These are phyloP conservation scores for Kurtzmaniella natalensis DNA, from an alignment of 1,139 yeast species.

Conservation along the genomic window DNA sequence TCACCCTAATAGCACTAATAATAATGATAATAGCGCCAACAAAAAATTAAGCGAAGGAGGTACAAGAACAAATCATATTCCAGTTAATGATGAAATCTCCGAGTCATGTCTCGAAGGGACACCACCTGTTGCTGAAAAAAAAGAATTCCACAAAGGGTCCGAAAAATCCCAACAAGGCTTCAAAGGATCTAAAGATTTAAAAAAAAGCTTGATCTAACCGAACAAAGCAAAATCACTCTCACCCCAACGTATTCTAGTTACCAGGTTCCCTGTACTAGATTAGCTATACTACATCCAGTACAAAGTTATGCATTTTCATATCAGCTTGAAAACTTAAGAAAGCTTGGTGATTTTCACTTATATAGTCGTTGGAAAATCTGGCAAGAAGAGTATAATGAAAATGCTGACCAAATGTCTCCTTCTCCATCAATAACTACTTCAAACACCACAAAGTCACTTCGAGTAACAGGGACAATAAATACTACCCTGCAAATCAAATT, in stretches of 20 bases:
- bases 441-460: slow-evolving; percentile 1
- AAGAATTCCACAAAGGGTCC: too few species aligned
- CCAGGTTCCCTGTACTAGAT: slow-evolving; percentile 15
- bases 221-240: neutral
- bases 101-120: too few species aligned
- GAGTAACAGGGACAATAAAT: neutral
- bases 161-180: too few species aligned
- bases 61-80: too few species aligned
- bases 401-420: neutral
- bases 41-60: too few species aligned
- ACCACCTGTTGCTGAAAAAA: too few species aligned
- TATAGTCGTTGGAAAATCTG: slow-evolving; percentile 20
- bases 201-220: neutral
- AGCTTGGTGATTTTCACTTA: slow-evolving; percentile 13
- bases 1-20: too few species aligned
- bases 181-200: neutral
- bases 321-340: slow-evolving; percentile 11
- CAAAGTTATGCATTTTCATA: slow-evolving; percentile 13
- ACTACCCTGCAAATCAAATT: neutral
- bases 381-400: slow-evolving; percentile 8
- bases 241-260: slow-evolving; percentile 3
- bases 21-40: too few species aligned
- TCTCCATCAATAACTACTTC: slow-evolving; percentile 8
- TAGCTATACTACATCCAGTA: slow-evolving; percentile 12
- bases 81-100: too few species aligned